Evolutionary conservation across 208 protist species (phyloP), one percentile per base, ranked within the genome.

Genomic region (Trypanosoma platydactyli): DNA sequence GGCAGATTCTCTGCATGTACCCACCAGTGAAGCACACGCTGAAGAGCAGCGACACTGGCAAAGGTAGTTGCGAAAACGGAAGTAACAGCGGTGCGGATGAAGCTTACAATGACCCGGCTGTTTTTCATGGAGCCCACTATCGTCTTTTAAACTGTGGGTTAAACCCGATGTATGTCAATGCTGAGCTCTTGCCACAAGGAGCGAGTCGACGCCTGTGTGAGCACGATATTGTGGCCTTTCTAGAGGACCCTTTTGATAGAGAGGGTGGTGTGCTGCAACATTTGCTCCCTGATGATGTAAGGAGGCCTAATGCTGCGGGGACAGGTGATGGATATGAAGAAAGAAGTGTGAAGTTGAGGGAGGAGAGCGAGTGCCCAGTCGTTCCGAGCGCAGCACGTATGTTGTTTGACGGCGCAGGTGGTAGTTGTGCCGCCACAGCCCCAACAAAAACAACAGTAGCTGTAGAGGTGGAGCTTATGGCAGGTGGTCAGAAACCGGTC

Each of bases 141-240:
- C 76, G 86, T n/a, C 35, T 94, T 25, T 35, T 95, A 22, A 91
- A 92, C 70, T 86, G 81, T 75, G 66, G 79, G 24, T 76, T 68
- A 11, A 95, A 95, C 65, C 72, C 73, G 13, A 45, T 90, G 16
- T 95, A 80, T 64, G 77, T 93, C 1, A 85, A 86, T 27, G 38
- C 44, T 15, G 51, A 68, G 9, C 33, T 54, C 7, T 62, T 95
- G 18, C 68, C 54, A 9, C 55, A 64, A 22, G 75, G 76, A 27
- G 62, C 61, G 24, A 89, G 84, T 68, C 51, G 51, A 25, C 61
- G 22, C 20, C 68, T 95, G 7, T 7, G 51, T 18, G 82, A 91
- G 48, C 74, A 81, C n/a, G 89, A 95, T 42, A 71, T 93, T 24
- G 35, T 95, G 0, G 82, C 84, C 5, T 86, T 95, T 64, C 78